Percentiles rank a stretch among this genome's conserved stretches.
phyloP scores from a whole-genome alignment of 352 stramenopile genomes.

The Aphanomyces stellatus region DNA sequence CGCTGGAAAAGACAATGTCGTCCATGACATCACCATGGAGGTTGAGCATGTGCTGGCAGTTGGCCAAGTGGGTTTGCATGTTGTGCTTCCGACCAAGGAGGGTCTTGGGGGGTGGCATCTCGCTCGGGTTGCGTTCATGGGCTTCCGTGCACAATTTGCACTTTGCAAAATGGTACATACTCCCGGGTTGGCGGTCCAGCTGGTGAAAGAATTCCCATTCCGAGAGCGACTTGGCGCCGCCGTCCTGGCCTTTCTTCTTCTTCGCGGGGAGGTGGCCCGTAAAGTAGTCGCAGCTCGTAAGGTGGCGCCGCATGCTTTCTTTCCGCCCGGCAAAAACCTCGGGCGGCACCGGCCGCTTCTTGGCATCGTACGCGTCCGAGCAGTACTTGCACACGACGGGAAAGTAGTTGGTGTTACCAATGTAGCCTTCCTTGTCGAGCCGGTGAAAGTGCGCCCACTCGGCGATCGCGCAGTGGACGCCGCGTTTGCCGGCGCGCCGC shows the following conservation, averaged over 20 bases:
- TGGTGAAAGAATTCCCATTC: slow-evolving; percentile 77
- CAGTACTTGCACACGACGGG: slow-evolving; percentile 62
- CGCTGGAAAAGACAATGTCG: slow-evolving; percentile 11
- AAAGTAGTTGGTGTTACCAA: slow-evolving; percentile 80
- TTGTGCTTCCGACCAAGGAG: slow-evolving; percentile 72
- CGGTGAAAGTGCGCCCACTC: slow-evolving; percentile 74
- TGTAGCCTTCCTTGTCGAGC: slow-evolving; percentile 54
- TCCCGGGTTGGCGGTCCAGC: slow-evolving; percentile 62
- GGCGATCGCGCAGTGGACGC: slow-evolving; percentile 77
- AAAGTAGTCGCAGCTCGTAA: slow-evolving; percentile 50
- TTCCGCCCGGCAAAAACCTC: slow-evolving; percentile 62
- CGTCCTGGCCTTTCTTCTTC: neutral
- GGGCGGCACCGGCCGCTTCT: slow-evolving; percentile 44
- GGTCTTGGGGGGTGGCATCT: slow-evolving; percentile 41
- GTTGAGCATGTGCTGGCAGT: slow-evolving; percentile 60
- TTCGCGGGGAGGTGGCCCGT: slow-evolving; percentile 39
- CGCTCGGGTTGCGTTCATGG: slow-evolving; percentile 36
- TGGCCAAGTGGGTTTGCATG: slow-evolving; percentile 78
- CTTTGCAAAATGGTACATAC: slow-evolving; percentile 60
- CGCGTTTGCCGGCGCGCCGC: slow-evolving; percentile 22
- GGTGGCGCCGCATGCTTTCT: slow-evolving; percentile 73
- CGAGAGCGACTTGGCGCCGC: slow-evolving; percentile 41
- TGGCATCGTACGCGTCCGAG: slow-evolving; percentile 48
- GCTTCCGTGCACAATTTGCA: slow-evolving; percentile 79
- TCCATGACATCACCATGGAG: slow-evolving; percentile 6